Percentiles rank a stretch among this genome's conserved stretches.
Conservation (phyloP, 2,329 filamentous ascomycete species). For the Alternaria angustiovoidea region DNA sequence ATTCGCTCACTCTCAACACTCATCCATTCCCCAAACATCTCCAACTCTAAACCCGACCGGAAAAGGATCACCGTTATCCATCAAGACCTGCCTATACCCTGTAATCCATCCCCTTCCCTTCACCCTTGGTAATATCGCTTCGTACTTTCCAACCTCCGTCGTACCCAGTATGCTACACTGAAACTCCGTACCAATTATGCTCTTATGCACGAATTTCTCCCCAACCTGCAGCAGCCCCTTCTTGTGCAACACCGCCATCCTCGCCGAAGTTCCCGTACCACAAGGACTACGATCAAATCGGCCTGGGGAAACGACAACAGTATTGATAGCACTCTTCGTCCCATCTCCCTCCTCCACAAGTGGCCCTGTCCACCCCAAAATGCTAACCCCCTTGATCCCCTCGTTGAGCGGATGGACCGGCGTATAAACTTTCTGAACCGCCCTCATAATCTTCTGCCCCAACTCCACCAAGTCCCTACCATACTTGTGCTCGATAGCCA, state of each 20-base stretch:
- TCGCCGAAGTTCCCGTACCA: slow-evolving; percentile 56
- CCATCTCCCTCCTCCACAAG: slow-evolving; percentile 23
- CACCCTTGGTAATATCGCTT: slow-evolving; percentile 53
- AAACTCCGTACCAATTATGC: slow-evolving; percentile 57
- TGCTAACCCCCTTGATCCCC: slow-evolving; percentile 53
- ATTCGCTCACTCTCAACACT: neutral
- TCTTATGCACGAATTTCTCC: slow-evolving; percentile 51
- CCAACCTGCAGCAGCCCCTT: slow-evolving; percentile 50
- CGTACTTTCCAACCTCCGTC: slow-evolving; percentile 51
- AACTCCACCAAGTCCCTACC: slow-evolving; percentile 52
- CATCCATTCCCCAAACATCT: slow-evolving; percentile 32
- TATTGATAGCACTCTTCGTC: slow-evolving; percentile 48
- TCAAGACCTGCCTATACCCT: slow-evolving; percentile 54
- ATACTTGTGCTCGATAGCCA: slow-evolving; percentile 46
- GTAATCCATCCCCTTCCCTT: slow-evolving; percentile 59
- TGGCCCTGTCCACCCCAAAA: slow-evolving; percentile 52
- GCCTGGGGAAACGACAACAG: slow-evolving; percentile 57
- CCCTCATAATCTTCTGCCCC: slow-evolving; percentile 55
- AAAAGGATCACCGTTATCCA: slow-evolving; percentile 57
- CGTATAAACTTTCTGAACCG: slow-evolving; percentile 45
- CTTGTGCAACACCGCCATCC: slow-evolving; percentile 56
- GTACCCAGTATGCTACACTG: slow-evolving; percentile 49
- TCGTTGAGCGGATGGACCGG: slow-evolving; percentile 57
- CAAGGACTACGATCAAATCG: slow-evolving; percentile 59
- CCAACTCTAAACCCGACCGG: slow-evolving; percentile 52